Percentiles rank a stretch among this genome's conserved stretches.
phyloP scores from a whole-genome alignment of 352 stramenopile genomes.

The Globisporangium paddicum region DNA sequence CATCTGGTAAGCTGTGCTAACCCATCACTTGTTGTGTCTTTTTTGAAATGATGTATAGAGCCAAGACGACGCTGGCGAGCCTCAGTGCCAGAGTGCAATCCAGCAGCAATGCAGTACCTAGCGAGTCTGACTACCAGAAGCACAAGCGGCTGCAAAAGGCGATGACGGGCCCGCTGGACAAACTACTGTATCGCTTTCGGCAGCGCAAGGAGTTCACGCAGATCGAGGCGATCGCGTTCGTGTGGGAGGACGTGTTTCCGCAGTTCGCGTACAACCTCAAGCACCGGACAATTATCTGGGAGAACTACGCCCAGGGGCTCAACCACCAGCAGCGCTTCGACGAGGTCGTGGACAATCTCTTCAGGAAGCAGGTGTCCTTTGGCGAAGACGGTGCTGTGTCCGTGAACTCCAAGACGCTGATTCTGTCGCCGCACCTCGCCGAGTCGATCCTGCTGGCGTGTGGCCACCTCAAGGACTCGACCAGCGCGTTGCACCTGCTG shows the following conservation, averaged over 20 bases:
- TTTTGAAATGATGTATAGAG: conserved; percentile 3
- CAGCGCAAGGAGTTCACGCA: conserved; percentile 29
- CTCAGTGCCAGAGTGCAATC: conserved; percentile 9
- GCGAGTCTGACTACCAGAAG: conserved; percentile 30
- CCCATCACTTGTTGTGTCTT: background rate
- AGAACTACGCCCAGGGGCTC: conserved; percentile 45
- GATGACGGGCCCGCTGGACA: conserved; percentile 44
- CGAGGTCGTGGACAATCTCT: conserved; percentile 48
- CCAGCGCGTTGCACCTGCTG: conserved; percentile 27
- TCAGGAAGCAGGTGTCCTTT: conserved; percentile 16
- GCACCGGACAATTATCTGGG: conserved; percentile 41
- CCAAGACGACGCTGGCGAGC: conserved; percentile 8
- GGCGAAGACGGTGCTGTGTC: background rate
- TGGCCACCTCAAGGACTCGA: conserved; percentile 37
- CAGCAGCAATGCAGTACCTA: background rate
- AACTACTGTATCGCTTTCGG: conserved; percentile 29
- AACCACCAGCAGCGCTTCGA: conserved; percentile 51
- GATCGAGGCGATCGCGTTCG: conserved; percentile 45
- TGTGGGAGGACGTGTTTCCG: conserved; percentile 49
- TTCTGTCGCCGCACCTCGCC: conserved; percentile 37
- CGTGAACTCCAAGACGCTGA: conserved; percentile 8
- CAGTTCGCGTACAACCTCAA: conserved; percentile 37
- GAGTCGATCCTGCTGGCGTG: conserved; percentile 50
- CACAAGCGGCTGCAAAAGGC: conserved; percentile 42
- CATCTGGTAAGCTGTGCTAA: background rate